Conservation (phyloP, 1,139 yeast species). For the Groenewaldozyma auringiensis region DNA sequence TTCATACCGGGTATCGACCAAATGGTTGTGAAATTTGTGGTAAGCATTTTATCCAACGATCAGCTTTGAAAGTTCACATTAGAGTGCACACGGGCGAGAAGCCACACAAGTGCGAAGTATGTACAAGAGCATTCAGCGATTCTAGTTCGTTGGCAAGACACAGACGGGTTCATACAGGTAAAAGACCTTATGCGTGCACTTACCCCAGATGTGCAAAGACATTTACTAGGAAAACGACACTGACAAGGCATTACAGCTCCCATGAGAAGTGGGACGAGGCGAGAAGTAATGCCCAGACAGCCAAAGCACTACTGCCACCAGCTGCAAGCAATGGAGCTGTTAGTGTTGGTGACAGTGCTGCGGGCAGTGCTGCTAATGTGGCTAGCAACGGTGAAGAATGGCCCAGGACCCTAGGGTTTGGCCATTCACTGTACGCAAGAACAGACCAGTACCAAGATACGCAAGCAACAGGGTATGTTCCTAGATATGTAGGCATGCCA, state of each 20-base stretch:
- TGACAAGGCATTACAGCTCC: slow-evolving; percentile 58
- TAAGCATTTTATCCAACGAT: slow-evolving; percentile 60
- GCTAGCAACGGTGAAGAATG: slow-evolving; percentile 19
- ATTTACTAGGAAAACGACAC: slow-evolving; percentile 60
- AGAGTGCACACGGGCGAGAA: slow-evolving; percentile 83
- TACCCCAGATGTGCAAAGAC: slow-evolving; percentile 59
- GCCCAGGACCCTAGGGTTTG: not conserved
- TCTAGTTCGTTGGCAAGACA: slow-evolving; percentile 36
- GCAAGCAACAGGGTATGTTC: not conserved
- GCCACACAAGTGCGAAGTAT: slow-evolving; percentile 33
- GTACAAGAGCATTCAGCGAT: slow-evolving; percentile 34
- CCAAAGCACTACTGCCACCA: not conserved
- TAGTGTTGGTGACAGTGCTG: not conserved
- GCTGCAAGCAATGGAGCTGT: slow-evolving; percentile 19
- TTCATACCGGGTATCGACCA: slow-evolving; percentile 74
- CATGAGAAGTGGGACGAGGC: slow-evolving; percentile 35
- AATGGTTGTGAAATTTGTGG: slow-evolving; percentile 32
- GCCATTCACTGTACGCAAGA: not conserved
- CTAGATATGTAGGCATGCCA: slow-evolving; percentile 3
- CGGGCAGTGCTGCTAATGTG: not conserved
- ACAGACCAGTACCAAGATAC: not conserved
- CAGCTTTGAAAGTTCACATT: slow-evolving; percentile 63
- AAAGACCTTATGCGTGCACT: slow-evolving; percentile 67
- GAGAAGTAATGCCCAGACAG: not conserved
- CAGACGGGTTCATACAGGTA: slow-evolving; percentile 34